These are phyloP conservation scores for Leccinum aurantiacum DNA, from an alignment of 768 basidiomycete genomes.

Conservation along the genomic window DNA sequence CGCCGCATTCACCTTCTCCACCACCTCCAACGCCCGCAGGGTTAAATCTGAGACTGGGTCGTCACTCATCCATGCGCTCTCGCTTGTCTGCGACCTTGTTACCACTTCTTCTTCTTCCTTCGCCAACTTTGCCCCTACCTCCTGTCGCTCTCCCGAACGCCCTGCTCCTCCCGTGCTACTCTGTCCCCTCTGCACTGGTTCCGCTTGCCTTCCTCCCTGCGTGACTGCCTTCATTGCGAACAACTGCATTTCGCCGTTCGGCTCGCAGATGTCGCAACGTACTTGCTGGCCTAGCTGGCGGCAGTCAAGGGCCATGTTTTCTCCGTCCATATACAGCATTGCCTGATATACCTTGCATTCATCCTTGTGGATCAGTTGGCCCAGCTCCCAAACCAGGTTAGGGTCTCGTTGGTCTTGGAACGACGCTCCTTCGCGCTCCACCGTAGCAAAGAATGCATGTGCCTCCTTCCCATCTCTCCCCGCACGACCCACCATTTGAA, in stretches of 20 bases:
- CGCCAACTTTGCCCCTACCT: too few relatives aligned
- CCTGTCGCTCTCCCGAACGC: too few relatives aligned
- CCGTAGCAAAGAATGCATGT: neutral
- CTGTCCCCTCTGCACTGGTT: too few relatives aligned
- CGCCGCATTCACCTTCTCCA: too few relatives aligned
- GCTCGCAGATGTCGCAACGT: neutral
- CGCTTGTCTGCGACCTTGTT: too few relatives aligned
- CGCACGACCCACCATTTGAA: slow-evolving; percentile 3
- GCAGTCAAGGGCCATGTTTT: neutral
- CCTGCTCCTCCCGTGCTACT: too few relatives aligned
- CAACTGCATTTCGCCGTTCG: neutral
- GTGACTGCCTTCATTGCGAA: neutral
- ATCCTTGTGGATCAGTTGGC: neutral
- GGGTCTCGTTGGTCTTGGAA: neutral
- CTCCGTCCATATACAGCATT: neutral
- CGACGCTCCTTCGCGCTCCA: neutral
- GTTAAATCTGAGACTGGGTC: too few relatives aligned
- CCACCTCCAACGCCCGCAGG: too few relatives aligned
- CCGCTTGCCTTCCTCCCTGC: too few relatives aligned
- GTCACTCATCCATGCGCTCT: too few relatives aligned
- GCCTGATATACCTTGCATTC: neutral
- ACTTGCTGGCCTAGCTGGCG: neutral
- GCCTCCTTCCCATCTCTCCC: slow-evolving; percentile 3
- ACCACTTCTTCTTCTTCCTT: too few relatives aligned
- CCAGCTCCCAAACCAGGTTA: neutral